Evolutionary conservation across 352 stramenopile genomes (phyloP).

Genomic region (Halophytophthora batemanensis): DNA sequence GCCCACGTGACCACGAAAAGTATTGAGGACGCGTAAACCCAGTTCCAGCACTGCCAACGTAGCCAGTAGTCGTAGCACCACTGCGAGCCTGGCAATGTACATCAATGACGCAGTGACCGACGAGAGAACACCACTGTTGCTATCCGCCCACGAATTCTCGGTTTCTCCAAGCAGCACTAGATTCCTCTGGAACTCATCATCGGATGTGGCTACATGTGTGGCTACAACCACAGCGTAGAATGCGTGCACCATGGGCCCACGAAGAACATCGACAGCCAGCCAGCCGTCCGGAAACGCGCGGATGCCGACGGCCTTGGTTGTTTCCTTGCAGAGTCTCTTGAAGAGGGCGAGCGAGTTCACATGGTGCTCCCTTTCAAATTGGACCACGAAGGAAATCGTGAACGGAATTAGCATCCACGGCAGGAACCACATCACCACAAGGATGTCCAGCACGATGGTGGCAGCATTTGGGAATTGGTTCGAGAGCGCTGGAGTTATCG

Average conservation of each 20-base stretch:
- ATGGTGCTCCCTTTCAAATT: slow-evolving; percentile 11
- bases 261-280: slow-evolving; percentile 26
- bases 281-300: slow-evolving; percentile 34
- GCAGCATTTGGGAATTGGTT: slow-evolving; percentile 17
- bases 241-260: slow-evolving; percentile 14
- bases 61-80: slow-evolving; percentile 31
- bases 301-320: slow-evolving; percentile 20
- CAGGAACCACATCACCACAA: slow-evolving; percentile 25
- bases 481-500: slow-evolving; percentile 22
- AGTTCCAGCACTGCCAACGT: slow-evolving; percentile 32
- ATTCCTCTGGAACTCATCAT: slow-evolving; percentile 35
- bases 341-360: slow-evolving; percentile 1
- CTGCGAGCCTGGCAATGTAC: slow-evolving; percentile 27
- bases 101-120: slow-evolving; percentile 26
- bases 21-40: slow-evolving; percentile 38
- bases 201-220: slow-evolving; percentile 37
- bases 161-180: slow-evolving; percentile 30
- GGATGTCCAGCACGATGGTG: slow-evolving; percentile 13
- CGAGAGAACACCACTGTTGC: slow-evolving; percentile 12
- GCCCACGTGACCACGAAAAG: slow-evolving; percentile 50
- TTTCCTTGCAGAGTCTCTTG: slow-evolving; percentile 19
- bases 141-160: slow-evolving; percentile 20
- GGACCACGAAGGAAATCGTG: slow-evolving; percentile 12
- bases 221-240: slow-evolving; percentile 49
- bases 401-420: slow-evolving; percentile 18